Conservation (phyloP, 257 asterid species). For the Solanum bulbocastanum region DNA sequence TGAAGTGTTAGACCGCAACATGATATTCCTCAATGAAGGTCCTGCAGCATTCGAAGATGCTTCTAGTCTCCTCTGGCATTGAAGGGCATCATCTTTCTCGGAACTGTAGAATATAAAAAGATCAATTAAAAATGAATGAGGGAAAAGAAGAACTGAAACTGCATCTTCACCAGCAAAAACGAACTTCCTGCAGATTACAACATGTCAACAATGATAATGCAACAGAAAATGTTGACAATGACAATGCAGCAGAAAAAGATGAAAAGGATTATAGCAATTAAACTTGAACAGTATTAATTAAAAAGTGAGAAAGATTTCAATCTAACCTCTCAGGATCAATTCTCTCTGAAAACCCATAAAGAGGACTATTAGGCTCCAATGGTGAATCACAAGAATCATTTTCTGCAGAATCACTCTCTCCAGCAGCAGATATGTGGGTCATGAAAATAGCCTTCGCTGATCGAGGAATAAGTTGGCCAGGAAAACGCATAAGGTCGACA, state of each 20-base stretch:
- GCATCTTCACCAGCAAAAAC: background rate
- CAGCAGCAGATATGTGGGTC: slow-evolving; percentile 88
- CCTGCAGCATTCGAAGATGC: slow-evolving; percentile 71
- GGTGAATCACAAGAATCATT: slow-evolving; percentile 99
- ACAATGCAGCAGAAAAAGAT: background rate
- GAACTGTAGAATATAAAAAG: slow-evolving; percentile 34
- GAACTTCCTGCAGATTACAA: background rate
- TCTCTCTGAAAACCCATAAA: slow-evolving; percentile 73
- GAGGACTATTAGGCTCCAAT: slow-evolving; percentile 96
- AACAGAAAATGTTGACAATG: background rate
- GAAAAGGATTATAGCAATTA: background rate
- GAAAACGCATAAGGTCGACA: slow-evolving; percentile 83
- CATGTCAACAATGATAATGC: background rate
- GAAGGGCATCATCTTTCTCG: slow-evolving; percentile 75
- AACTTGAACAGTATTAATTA: background rate
- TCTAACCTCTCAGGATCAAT: slow-evolving; percentile 72
- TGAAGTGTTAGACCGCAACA: slow-evolving; percentile 68
- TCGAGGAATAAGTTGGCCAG: slow-evolving; percentile 85
- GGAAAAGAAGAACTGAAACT: slow-evolving; percentile 1
- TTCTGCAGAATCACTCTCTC: slow-evolving; percentile 99
- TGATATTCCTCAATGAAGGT: slow-evolving; percentile 73
- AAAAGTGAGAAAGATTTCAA: background rate
- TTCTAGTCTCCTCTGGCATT: slow-evolving; percentile 63
- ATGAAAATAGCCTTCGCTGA: slow-evolving; percentile 73
- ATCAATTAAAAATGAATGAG: background rate